A percentile compares a stretch with the other conserved stretches of the same genome.
phyloP scores from a whole-genome alignment of 768 basidiomycete species.

The Lanmaoa rubissima region DNA sequence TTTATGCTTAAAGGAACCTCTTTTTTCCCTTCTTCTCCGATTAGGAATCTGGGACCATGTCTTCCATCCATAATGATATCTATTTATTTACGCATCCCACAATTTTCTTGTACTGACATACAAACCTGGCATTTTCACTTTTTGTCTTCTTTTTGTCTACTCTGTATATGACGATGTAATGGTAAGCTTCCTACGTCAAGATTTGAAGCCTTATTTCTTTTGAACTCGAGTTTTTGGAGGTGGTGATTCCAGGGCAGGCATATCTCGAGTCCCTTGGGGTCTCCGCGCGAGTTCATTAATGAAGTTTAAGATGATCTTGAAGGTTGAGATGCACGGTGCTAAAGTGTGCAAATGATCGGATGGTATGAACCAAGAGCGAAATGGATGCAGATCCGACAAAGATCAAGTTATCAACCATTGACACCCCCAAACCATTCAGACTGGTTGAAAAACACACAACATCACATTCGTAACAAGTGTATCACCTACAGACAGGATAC shows the following conservation, averaged over 20 bases:
- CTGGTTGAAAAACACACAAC: background rate
- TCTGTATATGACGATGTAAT: background rate
- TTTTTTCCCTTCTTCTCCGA: background rate
- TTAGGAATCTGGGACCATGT: constrained; percentile 6
- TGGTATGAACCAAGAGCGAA: background rate
- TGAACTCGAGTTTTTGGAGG: background rate
- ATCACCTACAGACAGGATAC: background rate
- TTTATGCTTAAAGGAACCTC: constrained; percentile 8
- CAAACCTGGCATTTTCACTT: constrained; percentile 2
- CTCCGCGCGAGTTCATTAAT: constrained; percentile 6
- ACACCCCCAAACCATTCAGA: background rate
- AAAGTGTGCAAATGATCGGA: background rate
- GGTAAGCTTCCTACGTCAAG: background rate
- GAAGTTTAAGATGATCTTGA: background rate
- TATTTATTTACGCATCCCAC: constrained; percentile 19
- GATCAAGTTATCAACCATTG: no score
- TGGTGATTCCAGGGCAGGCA: no score
- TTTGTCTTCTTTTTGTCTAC: background rate
- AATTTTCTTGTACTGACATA: constrained; percentile 8
- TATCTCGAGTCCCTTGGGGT: background rate
- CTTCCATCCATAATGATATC: constrained; percentile 13
- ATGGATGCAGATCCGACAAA: background rate
- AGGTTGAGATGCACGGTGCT: background rate
- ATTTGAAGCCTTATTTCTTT: background rate
- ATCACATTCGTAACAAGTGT: background rate